Evolutionary conservation across 2,329 filamentous ascomycete species (phyloP), one percentile per base, ranked within the genome.

Genomic region (Colletotrichum sp.): DNA sequence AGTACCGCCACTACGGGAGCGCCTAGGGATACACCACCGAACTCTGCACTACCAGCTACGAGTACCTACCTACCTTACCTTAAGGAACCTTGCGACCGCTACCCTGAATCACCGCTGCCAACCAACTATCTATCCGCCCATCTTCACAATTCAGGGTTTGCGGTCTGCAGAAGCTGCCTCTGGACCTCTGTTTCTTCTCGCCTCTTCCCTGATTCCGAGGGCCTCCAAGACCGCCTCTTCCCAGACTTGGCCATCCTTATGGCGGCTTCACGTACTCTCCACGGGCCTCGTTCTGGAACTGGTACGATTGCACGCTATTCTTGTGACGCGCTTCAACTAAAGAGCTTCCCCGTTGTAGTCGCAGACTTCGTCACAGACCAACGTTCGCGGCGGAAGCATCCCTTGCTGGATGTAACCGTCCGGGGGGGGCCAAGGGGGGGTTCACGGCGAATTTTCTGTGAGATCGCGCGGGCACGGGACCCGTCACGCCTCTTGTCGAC

Each of bases 381-480:
- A 66, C 52, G 65, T 61, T 74, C 74, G 71, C 61, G 24, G 74
- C 52, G 62, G 65, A 76, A 71, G 74, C 24, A 74, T 71, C 68
- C 75, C 75, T 72, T 75, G 62, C 56, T 75, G 55, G 38, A 75
- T 76, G 75, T 75, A 76, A 76, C 73, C 18, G 28, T 76, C 72
- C 55, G 59, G 74, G 74, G 74, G 71, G 66, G 38, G 38, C 59
- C 28, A 61, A 74, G 48, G 71, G 71, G 76, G 70, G 66, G 56
- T 70, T 59, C 38, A 55, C 76, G 76, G 71, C 74, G 74, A 77
- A 73, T 77, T 77, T 76, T 66, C 61, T 71, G 74, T 67, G 66
- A 77, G 71, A 76, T 77, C 76, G 71, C 69, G 71, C 71, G 58
- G 55, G 66, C 72, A 68, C 68, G 71, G 71, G 71, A 34, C 65